These are phyloP conservation scores for Malus hybrid DNA, from an alignment of 331 rosid genomes.

Conservation along the genomic window DNA sequence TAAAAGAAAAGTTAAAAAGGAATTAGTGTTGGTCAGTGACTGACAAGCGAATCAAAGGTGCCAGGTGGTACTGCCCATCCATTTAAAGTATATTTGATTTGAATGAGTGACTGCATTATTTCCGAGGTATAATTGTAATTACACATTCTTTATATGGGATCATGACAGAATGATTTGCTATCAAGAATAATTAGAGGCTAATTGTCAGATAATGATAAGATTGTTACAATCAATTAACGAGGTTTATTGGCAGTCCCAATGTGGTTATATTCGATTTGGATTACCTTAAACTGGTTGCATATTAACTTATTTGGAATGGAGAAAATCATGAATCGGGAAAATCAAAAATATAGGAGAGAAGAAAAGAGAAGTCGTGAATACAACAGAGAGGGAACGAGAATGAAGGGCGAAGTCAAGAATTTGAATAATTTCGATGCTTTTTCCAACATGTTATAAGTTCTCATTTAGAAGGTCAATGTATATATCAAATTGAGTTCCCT, in stretches of 20 bases:
- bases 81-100: background rate
- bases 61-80: no score
- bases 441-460: no score
- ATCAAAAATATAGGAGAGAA: no score
- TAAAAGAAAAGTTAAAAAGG: background rate
- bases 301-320: no score
- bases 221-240: background rate
- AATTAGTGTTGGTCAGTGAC: background rate
- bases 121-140: background rate
- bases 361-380: no score
- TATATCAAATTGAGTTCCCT: no score
- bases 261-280: background rate
- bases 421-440: no score
- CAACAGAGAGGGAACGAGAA: no score
- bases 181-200: background rate
- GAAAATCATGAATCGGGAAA: no score
- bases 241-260: no score
- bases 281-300: background rate
- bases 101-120: background rate
- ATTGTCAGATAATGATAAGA: background rate
- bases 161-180: background rate
- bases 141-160: background rate
- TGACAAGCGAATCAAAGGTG: conserved; percentile 2
- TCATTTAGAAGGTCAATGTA: no score
- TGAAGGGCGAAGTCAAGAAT: no score